Base-by-base conservation (phyloP, 2,329 filamentous ascomycete genomes). In the Zymoseptoria ardabiliae region DNA sequence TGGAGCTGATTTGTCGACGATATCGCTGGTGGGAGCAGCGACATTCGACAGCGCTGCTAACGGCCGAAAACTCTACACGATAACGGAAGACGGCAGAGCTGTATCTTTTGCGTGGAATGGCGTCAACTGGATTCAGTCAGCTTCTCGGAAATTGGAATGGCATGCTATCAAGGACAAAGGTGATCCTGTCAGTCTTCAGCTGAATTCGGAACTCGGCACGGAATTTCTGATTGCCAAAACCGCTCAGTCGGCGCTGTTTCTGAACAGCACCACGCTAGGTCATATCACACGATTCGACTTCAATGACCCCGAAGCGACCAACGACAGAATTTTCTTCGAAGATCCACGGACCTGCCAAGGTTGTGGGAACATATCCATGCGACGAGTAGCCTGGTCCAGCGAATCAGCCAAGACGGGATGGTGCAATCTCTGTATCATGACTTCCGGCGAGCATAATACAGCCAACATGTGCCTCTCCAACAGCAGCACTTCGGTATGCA, bases 11-110 rank as follows among this genome's bases (percentile, higher is more conserved):
- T 28, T 72, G 4, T 67, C 65, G 3, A 58, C 58, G 4, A 60
- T 62, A 7, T 66, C 68, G 28, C 53, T 71, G 2, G 58, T 72
- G 6, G 69, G 69, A 9, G 68, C 70, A 8, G 50, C 59, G 0
- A 23, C 69, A 1, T 48, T 64, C n/a, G 65, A 68, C 20, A 56
- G 50, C 4, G 30, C 63, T 35, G 41, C 28, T 2, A 60, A 61
- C 30, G 61, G 57, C 20, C 63, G 60, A 8, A 60, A 60, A 35
- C 54, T 72, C 3, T 53, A 65, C 25, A 58, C 60, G 17, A 65
- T 69, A 9, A 68, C 63, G 7, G 68, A 70, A 48, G 63, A 68
- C n/a, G 62, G 60, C 17, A 58, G 58, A 5, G 23, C 71, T 8
- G 53, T 62, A 3, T 60, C 61, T 0, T 62, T 65, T 28, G 23